Evolutionary conservation across 352 stramenopile species (phyloP).

Genomic region (Globisporangium okanoganense): DNA sequence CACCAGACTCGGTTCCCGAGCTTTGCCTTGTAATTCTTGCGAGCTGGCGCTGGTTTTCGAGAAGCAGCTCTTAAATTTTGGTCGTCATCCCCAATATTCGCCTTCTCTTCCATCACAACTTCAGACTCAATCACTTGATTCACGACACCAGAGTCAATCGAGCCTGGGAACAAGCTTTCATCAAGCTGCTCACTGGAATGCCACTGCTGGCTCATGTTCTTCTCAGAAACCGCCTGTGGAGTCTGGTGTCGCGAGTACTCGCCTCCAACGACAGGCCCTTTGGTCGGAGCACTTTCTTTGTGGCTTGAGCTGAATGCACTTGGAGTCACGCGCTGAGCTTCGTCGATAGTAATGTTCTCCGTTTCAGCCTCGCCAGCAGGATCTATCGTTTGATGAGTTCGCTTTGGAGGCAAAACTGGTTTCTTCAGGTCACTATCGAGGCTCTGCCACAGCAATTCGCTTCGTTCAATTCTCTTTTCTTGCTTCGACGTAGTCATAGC

Average conservation of each 20-base stretch:
- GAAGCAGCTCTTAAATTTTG: not conserved
- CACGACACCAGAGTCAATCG: no score
- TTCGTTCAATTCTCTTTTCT: not conserved
- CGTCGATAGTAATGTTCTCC: not conserved
- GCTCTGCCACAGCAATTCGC: slow-evolving; percentile 10
- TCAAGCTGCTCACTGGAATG: not conserved
- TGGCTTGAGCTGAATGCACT: not conserved
- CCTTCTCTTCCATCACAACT: not conserved
- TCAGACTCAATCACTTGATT: not conserved
- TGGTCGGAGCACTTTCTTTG: not conserved
- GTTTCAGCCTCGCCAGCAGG: not conserved
- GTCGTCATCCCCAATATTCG: not conserved
- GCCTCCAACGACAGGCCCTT: not conserved
- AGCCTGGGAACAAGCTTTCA: not conserved
- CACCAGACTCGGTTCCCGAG: slow-evolving; percentile 61
- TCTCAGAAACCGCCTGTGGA: not conserved
- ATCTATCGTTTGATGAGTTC: not conserved
- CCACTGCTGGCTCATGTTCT: not conserved
- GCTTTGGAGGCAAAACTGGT: not conserved
- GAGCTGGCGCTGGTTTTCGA: slow-evolving; percentile 9
- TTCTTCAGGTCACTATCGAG: slow-evolving; percentile 12
- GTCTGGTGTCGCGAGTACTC: not conserved
- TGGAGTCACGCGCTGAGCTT: not conserved
- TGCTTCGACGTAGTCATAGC: not conserved
- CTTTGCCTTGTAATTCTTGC: slow-evolving; percentile 36